Conservation (phyloP, 2,329 filamentous ascomycete species). For the Aureobasidium melanogenum region DNA sequence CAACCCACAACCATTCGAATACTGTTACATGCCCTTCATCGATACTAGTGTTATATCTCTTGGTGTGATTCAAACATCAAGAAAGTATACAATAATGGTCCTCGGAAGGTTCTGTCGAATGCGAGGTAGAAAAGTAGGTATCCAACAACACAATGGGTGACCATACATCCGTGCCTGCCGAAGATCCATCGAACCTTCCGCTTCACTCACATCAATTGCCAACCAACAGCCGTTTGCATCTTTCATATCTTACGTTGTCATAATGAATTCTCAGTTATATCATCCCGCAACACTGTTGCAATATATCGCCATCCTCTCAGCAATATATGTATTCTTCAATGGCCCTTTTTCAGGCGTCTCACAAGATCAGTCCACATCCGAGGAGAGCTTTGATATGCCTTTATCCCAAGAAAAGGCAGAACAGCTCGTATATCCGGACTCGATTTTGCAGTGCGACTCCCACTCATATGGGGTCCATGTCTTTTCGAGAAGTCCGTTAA, state of each 20-base stretch:
- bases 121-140: not conserved
- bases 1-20: not conserved
- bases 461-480: constrained; percentile 39
- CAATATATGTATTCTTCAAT: constrained; percentile 26
- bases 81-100: not conserved
- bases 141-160: not conserved
- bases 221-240: not conserved
- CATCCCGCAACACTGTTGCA: constrained; percentile 23
- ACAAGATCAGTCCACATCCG: not conserved
- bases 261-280: not conserved
- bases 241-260: not conserved
- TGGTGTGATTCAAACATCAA: not conserved
- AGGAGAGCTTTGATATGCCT: constrained; percentile 14
- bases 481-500: constrained; percentile 44
- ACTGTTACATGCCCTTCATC: not conserved
- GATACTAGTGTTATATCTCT: not conserved
- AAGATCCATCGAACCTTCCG: not conserved
- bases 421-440: constrained; percentile 32
- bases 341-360: constrained; percentile 14
- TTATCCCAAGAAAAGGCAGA: constrained; percentile 26
- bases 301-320: constrained; percentile 22
- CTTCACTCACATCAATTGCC: not conserved
- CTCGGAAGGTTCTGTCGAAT: not conserved
- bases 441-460: constrained; percentile 28
- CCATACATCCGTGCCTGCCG: not conserved